Percentiles rank a stretch among this genome's conserved stretches.
Evolutionary conservation across 805 yeast species (phyloP).

Genomic region (Zygosaccharomyces bisporus): DNA sequence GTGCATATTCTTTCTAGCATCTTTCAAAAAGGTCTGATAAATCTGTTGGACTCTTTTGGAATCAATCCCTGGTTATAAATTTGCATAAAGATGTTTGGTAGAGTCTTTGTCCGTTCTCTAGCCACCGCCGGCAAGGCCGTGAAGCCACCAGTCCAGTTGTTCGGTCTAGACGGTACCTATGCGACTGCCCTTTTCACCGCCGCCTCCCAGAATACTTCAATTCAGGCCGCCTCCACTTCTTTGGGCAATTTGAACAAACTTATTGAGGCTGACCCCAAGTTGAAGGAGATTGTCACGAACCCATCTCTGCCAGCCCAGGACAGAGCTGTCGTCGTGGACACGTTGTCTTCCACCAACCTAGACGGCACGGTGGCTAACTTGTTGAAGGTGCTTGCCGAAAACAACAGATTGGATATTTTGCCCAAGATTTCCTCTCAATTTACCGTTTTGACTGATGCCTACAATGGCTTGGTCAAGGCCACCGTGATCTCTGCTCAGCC

Average conservation of each 20-base stretch:
- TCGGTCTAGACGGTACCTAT: slow-evolving; percentile 94
- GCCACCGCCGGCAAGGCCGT: slow-evolving; percentile 56
- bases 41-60: neutral
- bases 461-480: slow-evolving; percentile 90
- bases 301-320: slow-evolving; percentile 79
- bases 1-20: neutral
- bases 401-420: slow-evolving; percentile 83
- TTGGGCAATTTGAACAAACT: slow-evolving; percentile 52
- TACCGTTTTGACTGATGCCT: slow-evolving; percentile 75
- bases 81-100: slow-evolving; percentile 48
- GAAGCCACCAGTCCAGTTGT: slow-evolving; percentile 89
- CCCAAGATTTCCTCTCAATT: slow-evolving; percentile 65
- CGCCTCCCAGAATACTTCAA: slow-evolving; percentile 72
- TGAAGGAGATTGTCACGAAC: slow-evolving; percentile 60
- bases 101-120: slow-evolving; percentile 64
- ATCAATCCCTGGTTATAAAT: slow-evolving; percentile 5
- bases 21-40: neutral
- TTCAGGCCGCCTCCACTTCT: slow-evolving; percentile 66
- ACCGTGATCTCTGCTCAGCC: slow-evolving; percentile 83
- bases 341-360: slow-evolving; percentile 49
- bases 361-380: slow-evolving; percentile 77
- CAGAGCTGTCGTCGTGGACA: slow-evolving; percentile 64
- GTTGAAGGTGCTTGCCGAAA: slow-evolving; percentile 81
- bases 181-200: slow-evolving; percentile 94
- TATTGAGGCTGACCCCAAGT: slow-evolving; percentile 59